Base-by-base conservation (phyloP, 352 stramenopile species). In the Globisporangium cystogenes region DNA sequence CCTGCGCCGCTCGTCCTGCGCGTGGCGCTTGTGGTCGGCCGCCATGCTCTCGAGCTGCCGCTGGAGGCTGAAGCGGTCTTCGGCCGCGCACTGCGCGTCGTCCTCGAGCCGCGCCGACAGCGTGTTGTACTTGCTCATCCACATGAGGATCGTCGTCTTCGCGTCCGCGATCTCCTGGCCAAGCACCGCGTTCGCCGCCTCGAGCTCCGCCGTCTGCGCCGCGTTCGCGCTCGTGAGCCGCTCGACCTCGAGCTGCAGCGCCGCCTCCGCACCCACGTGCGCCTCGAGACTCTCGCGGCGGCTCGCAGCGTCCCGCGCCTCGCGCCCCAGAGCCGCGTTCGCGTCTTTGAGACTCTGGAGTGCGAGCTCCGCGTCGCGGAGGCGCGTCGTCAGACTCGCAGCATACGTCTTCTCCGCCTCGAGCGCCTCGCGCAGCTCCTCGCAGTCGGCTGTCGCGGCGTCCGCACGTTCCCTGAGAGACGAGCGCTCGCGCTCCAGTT, bases 61-160 rank as follows among this genome's bases (percentile, higher is more conserved):
- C 35, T 72, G 51, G 0, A 73, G 53, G 16, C 52, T 63, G 45
- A 62, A 70, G 24, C 65, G 64, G 49, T 78, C 70, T 33, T 80
- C 63, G 1, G 58, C 59, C 10, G 72, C 42, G 37, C 48, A 44
- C 3, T 66, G 40, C 1, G 59, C 51, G 10, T 72, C 52, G 11
- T 66, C 57, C 40, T 84, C 64, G 14, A 82, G 53, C 1, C 62
- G 54, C 3, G 59, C 49, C 7, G 49, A 57, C 1, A 70, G 33
- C 4, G 57, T 51, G 18, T 86, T 79, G 29, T 72, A 83, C 51
- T 86, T 84, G 65, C 56, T 84, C 70, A 84, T 86, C 76, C 76
- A 87, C 72, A 75, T 76, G 6, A 85, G 51, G n/a, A 86, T 72
- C 3, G 74, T 66, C 16, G 77, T 82, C 51, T 88, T 82, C 1